Base-by-base conservation (phyloP, 768 basidiomycete genomes). In the Hygrocybe punicea region DNA sequence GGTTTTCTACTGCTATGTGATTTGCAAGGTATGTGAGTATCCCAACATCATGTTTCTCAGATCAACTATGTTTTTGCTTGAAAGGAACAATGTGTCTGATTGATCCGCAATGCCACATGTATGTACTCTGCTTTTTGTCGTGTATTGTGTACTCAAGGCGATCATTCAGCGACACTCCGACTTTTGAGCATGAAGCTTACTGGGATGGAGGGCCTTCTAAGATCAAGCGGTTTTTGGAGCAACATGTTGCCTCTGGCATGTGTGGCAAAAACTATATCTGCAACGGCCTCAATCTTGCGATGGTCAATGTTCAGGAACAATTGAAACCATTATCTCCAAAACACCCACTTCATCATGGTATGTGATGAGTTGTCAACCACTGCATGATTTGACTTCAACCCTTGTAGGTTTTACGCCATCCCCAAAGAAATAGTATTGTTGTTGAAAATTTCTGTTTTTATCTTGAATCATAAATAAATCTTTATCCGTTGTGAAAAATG, bases 21-120 rank as follows among this genome's bases (percentile, higher is more conserved):
- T 34, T 21, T 55, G 11, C 53, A 55, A 29, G 53, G 53, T 55
- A 55, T 34, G 53, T 46, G 2, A 33, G 6, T 24, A 25, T 39
- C 5, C 33, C n/a, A 17, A 23, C 39, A 3, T 37, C 4, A n/a
- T 39, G 37, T 24, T 37, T 4, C 16, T 53, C 7, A 16, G 11
- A 40, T 36, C 16, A 14, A 55, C 40, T 39, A 14, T 17, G 23
- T 2, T 4, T 5, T 23, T 19, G 34, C 29, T 3, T 2, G 6
- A 44, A 46, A 25, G 24, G 37, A 14, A 25, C 45, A 3, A 55
- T 55, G 39, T 29, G 14, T 17, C 47, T 63, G 13, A 61, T 63
- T 25, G 58, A 65, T 53, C 63, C 56, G 6, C 58, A 65, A 39
- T 33, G 55, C 35, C 62, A 61, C 36, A 52, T 21, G 57, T 58